phyloP scores from a whole-genome alignment of 306 rosid species.

The Malus orientalis region DNA sequence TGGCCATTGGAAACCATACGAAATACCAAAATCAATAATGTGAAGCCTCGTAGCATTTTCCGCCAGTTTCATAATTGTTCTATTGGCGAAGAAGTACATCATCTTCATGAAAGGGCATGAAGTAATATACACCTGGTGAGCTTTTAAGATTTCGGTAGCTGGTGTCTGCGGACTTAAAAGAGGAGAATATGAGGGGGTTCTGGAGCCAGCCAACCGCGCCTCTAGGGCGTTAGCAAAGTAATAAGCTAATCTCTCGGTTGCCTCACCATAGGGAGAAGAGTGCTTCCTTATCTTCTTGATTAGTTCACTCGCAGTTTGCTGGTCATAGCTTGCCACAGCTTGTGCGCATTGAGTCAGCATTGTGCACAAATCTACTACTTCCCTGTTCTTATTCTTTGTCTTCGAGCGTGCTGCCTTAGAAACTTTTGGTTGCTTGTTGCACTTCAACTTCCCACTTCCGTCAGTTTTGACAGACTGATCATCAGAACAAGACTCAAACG shows the following conservation, averaged over 20 bases:
- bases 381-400: not conserved
- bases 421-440: not conserved
- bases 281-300: not conserved
- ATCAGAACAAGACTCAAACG: not conserved
- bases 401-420: not conserved
- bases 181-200: not conserved
- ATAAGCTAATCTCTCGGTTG: not conserved
- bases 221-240: not conserved
- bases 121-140: not conserved
- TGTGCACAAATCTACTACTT: not conserved
- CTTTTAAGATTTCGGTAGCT: not conserved
- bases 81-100: not conserved
- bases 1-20: not conserved
- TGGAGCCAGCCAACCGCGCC: not conserved
- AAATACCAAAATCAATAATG: not conserved
- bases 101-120: not conserved
- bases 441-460: not conserved
- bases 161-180: not conserved
- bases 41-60: not conserved
- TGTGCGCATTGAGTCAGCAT: not conserved
- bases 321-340: not conserved
- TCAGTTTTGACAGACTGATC: slow-evolving; percentile 4
- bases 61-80: not conserved
- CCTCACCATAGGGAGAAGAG: not conserved
- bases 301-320: not conserved